Evolutionary conservation across 495 filamentous ascomycete genomes (phyloP).

Genomic region (Aspergillus hancockii): DNA sequence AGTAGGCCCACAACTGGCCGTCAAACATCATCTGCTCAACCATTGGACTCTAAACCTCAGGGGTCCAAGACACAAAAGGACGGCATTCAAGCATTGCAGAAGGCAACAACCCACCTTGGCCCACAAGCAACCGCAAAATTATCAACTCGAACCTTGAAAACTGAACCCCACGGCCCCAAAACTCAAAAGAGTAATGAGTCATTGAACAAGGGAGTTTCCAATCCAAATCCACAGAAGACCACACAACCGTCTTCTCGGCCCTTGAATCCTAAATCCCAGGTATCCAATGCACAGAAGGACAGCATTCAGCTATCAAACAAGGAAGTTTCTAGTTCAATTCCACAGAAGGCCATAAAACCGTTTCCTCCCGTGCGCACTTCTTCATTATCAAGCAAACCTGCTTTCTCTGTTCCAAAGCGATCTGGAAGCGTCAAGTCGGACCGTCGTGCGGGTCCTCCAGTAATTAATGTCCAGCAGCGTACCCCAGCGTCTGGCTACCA

Average conservation of each 20-base stretch:
- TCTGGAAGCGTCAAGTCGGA: not conserved
- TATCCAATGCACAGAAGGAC: not conserved
- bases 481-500: slow-evolving; percentile 21
- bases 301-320: not conserved
- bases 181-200: no score
- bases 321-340: not conserved
- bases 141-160: not conserved
- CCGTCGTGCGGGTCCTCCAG: not conserved
- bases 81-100: not conserved
- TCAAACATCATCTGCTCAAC: slow-evolving; percentile 1
- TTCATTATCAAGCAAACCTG: not conserved
- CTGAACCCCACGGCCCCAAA: no score
- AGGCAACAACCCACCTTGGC: not conserved
- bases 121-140: not conserved
- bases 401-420: not conserved
- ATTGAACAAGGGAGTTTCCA: no score
- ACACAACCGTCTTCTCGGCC: not conserved
- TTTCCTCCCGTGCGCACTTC: not conserved
- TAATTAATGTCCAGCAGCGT: not conserved
- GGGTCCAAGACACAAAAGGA: not conserved
- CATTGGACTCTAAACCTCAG: not conserved
- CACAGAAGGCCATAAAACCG: not conserved
- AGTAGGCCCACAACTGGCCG: not conserved
- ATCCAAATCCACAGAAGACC: no score
- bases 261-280: not conserved